Conservation (phyloP, 345 rosid genomes). For the Salix koriyanagi region DNA sequence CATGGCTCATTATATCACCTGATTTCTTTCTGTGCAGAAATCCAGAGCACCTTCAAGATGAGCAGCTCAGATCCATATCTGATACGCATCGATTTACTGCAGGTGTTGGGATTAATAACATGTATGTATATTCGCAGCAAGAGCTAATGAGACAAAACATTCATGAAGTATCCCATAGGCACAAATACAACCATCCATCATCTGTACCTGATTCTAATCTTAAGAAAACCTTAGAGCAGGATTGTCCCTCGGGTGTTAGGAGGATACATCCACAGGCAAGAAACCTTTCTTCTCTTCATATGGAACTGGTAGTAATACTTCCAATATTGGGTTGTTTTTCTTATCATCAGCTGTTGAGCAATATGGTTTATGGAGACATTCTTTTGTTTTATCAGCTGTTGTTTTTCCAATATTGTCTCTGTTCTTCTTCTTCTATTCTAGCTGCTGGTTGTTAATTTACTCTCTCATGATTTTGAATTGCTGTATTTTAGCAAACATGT, state of each 20-base stretch:
- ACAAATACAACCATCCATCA: slow-evolving; percentile 7
- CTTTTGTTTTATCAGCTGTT: too few species aligned
- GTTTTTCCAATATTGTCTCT: background rate
- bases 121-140: slow-evolving; percentile 12
- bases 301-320: slow-evolving; percentile 29
- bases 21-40: slow-evolving; percentile 25
- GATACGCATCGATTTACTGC: slow-evolving; percentile 19
- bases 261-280: slow-evolving; percentile 14
- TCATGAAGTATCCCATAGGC: slow-evolving; percentile 13
- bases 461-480: background rate
- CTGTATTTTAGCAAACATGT: background rate
- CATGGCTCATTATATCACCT: background rate
- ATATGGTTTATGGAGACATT: background rate
- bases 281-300: slow-evolving; percentile 19
- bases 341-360: background rate
- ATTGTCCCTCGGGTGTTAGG: slow-evolving; percentile 17
- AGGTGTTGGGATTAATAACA: slow-evolving; percentile 14
- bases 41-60: slow-evolving; percentile 5
- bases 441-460: background rate
- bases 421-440: background rate
- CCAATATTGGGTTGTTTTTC: background rate
- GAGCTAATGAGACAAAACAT: slow-evolving; percentile 19
- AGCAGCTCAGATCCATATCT: slow-evolving; percentile 19
- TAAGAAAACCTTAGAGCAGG: slow-evolving; percentile 13
- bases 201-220: slow-evolving; percentile 17